A percentile compares a stretch with the other conserved stretches of the same genome.
These are phyloP conservation scores for Tephrocybe sp. DNA, from an alignment of 768 basidiomycete genomes.

Conservation along the genomic window DNA sequence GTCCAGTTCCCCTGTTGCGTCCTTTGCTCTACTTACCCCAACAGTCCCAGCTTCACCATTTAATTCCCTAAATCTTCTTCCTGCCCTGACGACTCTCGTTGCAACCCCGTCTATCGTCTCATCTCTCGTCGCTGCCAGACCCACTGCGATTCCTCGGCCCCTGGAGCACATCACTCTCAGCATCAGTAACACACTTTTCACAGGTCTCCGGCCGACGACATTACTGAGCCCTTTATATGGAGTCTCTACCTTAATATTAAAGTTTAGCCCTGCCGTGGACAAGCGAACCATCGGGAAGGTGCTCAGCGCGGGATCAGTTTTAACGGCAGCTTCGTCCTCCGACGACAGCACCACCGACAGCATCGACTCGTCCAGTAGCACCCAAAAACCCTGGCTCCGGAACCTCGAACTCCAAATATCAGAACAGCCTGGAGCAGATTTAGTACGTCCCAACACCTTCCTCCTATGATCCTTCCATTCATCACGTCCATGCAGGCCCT, in stretches of 20 bases:
- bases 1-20: slow-evolving; percentile 10
- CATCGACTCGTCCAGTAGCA: slow-evolving; percentile 23
- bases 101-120: slow-evolving; percentile 34
- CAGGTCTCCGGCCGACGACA: slow-evolving; percentile 41
- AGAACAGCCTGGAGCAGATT: slow-evolving; percentile 26
- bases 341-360: neutral
- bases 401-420: slow-evolving; percentile 31
- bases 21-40: slow-evolving; percentile 11
- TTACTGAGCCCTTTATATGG: slow-evolving; percentile 35
- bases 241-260: slow-evolving; percentile 29
- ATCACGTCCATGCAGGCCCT: slow-evolving; percentile 24
- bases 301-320: slow-evolving; percentile 37
- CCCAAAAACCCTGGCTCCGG: slow-evolving; percentile 19
- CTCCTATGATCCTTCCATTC: neutral
- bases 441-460: slow-evolving; percentile 26
- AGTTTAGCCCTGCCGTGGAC: slow-evolving; percentile 40
- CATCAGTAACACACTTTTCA: slow-evolving; percentile 43
- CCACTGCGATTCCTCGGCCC: slow-evolving; percentile 19
- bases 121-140: slow-evolving; percentile 20
- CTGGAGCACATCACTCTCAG: slow-evolving; percentile 34
- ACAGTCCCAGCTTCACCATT: slow-evolving; percentile 19
- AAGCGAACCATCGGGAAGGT: slow-evolving; percentile 45
- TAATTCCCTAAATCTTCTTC: slow-evolving; percentile 36
- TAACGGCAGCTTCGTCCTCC: slow-evolving; percentile 7
- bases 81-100: slow-evolving; percentile 35